phyloP scores from a whole-genome alignment of 1,284 basidiomycete species.

The Leccinum fallax region DNA sequence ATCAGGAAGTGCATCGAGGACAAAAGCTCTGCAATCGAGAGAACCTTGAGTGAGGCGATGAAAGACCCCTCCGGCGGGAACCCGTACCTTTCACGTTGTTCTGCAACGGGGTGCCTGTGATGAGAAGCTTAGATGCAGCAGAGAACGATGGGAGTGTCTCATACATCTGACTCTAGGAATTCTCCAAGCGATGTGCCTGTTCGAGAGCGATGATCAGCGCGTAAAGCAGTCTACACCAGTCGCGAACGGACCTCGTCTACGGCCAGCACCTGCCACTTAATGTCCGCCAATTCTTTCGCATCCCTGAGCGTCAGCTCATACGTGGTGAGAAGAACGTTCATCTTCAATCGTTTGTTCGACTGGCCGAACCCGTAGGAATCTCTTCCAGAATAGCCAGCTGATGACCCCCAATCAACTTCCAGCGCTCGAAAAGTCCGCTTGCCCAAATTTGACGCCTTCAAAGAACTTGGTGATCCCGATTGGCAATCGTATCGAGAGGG shows the following conservation, averaged over 20 bases:
- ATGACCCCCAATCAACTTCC: slow-evolving; percentile 87
- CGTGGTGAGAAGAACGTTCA: slow-evolving; percentile 97
- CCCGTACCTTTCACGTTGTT: slow-evolving; percentile 95
- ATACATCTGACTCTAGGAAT: slow-evolving; percentile 96
- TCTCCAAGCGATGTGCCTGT: slow-evolving; percentile 96
- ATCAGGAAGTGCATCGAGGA: slow-evolving; percentile 99
- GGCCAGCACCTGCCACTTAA: slow-evolving; percentile 97
- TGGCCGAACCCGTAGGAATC: slow-evolving; percentile 43
- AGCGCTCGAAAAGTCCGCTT: slow-evolving; percentile 92
- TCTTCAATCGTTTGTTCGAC: slow-evolving; percentile 86
- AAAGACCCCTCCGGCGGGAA: slow-evolving; percentile 5
- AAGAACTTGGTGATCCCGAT: slow-evolving; percentile 91
- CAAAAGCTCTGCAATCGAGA: slow-evolving; percentile 70
- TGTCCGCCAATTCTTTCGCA: slow-evolving; percentile 83
- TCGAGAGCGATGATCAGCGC: slow-evolving; percentile 11
- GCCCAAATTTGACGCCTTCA: slow-evolving; percentile 85
- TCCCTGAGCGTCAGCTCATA: slow-evolving; percentile 97
- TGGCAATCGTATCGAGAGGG: slow-evolving; percentile 83
- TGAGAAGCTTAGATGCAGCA: slow-evolving; percentile 90
- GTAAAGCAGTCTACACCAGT: not conserved
- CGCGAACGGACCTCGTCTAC: slow-evolving; percentile 82
- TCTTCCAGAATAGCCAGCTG: slow-evolving; percentile 77
- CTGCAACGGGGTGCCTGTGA: slow-evolving; percentile 97
- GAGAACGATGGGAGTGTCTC: slow-evolving; percentile 91
- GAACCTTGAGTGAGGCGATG: slow-evolving; percentile 9